A percentile compares a stretch with the other conserved stretches of the same genome.
Conservation (phyloP, 345 rosid genomes). For the Gossypium mustelinum region DNA sequence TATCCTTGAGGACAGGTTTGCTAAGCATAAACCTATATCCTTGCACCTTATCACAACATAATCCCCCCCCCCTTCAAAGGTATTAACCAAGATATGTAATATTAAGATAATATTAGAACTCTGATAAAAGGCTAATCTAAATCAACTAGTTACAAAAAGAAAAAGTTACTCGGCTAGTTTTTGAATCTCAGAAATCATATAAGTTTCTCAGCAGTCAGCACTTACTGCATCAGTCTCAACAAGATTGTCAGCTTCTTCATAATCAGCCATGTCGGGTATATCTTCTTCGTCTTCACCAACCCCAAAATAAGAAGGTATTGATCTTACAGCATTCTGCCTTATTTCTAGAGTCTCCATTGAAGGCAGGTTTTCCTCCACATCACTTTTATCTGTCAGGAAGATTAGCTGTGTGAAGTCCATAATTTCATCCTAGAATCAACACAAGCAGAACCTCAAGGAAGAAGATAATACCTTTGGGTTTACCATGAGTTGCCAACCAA, state of each 20-base stretch:
- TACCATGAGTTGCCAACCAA: slow-evolving; percentile 98
- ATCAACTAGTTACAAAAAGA: neutral
- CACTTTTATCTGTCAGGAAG: slow-evolving; percentile 47
- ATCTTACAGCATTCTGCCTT: slow-evolving; percentile 47
- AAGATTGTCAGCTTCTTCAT: slow-evolving; percentile 67
- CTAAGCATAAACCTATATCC: neutral
- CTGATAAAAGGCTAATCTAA: neutral
- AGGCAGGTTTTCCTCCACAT: slow-evolving; percentile 79
- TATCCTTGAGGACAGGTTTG: neutral
- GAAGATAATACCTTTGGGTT: slow-evolving; percentile 64
- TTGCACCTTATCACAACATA: neutral
- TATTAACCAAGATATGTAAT: neutral
- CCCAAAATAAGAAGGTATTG: slow-evolving; percentile 81
- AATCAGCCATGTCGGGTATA: slow-evolving; percentile 93
- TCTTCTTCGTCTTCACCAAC: slow-evolving; percentile 75
- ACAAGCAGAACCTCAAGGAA: neutral
- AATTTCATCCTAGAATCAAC: neutral
- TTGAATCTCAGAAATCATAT: slow-evolving; percentile 5
- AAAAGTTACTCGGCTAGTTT: neutral
- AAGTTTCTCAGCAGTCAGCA: slow-evolving; percentile 5
- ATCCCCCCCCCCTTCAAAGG: neutral
- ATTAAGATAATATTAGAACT: neutral
- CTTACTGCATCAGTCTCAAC: slow-evolving; percentile 73
- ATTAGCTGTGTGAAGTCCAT: neutral
- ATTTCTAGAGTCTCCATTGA: slow-evolving; percentile 81